Base-by-base conservation (phyloP, 306 rosid genomes). In the Castanopsis chinensis region DNA sequence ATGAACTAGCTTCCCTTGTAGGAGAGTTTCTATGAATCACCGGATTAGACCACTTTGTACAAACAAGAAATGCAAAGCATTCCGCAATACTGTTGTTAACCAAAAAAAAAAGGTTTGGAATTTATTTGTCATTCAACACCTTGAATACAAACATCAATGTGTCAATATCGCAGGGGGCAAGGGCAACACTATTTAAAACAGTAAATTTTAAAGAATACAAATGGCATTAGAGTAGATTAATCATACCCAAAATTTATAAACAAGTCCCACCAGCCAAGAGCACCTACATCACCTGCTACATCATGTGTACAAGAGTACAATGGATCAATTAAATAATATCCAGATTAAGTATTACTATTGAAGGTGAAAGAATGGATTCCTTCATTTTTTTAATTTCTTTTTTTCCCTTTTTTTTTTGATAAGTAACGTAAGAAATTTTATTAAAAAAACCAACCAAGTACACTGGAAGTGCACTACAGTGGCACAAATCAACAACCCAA, bases 41-140 rank as follows among this genome's bases (percentile, higher is more conserved):
- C 18, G 98, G 97, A 89, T 96, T 96, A 33, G 98, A 93, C 99
- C 99, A 96, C 92, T 96, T 96, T 76, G 99, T 96, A 85, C 99
- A 96, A 78, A 96, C 99, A 85, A 96, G 99, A 78, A 91, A 96
- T 18, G 97, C 87, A 88, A 93, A 96, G 91, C 96, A 90, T 87
- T 93, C 93, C 4, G 99, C 98, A 74, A 96, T 91, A 56, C 99
- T 96, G 96, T 85, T 10, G 17, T 49, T 49, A 49, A 49, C 14
- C 83, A 43, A 56, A 80, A 15, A 76, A 72, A 69, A 80, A 59
- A 12, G 19, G 3, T 15, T 20, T 27, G 27, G 51, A 19, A 68
- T 18, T 27, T 19, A 69, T 28, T 75, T 45, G 20, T 72, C 57
- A 77, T 85, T 80, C 68, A 76, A 81, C 84, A 65, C 75, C 80